A percentile compares a stretch with the other conserved stretches of the same genome.
Conservation (phyloP, 73 alveolate genomes). For the Blepharisma japonicum region DNA sequence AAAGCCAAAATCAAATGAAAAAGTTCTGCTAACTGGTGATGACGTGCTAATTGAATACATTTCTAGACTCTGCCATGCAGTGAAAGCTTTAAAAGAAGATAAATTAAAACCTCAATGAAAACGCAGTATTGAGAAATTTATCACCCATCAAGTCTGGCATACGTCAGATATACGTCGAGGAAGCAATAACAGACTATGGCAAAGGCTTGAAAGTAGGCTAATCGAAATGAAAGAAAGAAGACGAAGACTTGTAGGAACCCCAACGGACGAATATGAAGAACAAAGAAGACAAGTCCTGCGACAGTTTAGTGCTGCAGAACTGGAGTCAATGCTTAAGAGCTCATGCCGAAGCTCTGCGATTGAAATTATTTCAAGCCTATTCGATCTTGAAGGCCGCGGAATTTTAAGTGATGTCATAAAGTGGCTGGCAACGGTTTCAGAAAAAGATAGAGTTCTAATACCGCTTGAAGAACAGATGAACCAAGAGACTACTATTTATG, state of each 20-base stretch:
- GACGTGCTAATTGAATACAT: constrained; percentile 56
- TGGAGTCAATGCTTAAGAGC: constrained; percentile 66
- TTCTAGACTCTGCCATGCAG: constrained; percentile 35
- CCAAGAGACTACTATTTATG: too few relatives aligned
- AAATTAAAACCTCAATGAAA: constrained; percentile 40
- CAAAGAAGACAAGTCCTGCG: constrained; percentile 31
- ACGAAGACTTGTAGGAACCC: constrained; percentile 36
- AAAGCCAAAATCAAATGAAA: constrained; percentile 27
- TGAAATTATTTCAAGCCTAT: constrained; percentile 61
- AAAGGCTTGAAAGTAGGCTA: constrained; percentile 55
- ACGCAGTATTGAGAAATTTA: constrained; percentile 44
- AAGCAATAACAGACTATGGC: constrained; percentile 33
- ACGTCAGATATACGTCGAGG: constrained; percentile 34
- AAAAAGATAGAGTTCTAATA: constrained; percentile 15
- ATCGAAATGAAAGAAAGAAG: constrained; percentile 62
- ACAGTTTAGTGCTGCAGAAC: constrained; percentile 53
- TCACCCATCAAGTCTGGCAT: constrained; percentile 54
- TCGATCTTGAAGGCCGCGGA: constrained; percentile 49
- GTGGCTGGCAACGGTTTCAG: constrained; percentile 62
- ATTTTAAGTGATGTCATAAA: constrained; percentile 65
- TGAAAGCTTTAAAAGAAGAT: constrained; percentile 31
- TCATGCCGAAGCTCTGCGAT: constrained; percentile 62
- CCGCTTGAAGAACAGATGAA: too few relatives aligned
- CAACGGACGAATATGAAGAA: constrained; percentile 8
- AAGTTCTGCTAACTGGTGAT: constrained; percentile 55